Evolutionary conservation across 148 eudicot genomes (phyloP).

Genomic region (Cornus kousa): DNA sequence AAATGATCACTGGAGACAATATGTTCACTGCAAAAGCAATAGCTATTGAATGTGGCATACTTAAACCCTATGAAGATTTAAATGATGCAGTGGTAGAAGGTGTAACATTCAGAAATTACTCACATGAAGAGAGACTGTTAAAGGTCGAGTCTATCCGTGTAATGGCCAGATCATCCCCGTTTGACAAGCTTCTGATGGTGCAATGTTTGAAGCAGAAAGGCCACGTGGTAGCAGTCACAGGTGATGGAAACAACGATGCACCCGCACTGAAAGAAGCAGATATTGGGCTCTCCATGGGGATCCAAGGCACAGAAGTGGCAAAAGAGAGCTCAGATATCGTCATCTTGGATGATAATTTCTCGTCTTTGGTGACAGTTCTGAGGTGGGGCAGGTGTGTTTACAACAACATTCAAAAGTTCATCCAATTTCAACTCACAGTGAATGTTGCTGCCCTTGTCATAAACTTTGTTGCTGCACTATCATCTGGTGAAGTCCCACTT

Average conservation of each 20-base stretch:
- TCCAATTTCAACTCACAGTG: slow-evolving; percentile 46
- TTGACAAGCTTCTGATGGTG: slow-evolving; percentile 48
- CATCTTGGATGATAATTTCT: slow-evolving; percentile 44
- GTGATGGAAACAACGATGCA: slow-evolving; percentile 49
- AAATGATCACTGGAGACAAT: slow-evolving; percentile 49
- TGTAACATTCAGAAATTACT: slow-evolving; percentile 27
- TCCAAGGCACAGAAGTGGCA: slow-evolving; percentile 47
- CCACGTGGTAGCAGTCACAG: slow-evolving; percentile 51
- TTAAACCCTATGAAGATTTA: slow-evolving; percentile 23
- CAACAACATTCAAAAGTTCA: slow-evolving; percentile 40
- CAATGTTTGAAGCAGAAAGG: slow-evolving; percentile 39
- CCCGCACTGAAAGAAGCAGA: slow-evolving; percentile 49
- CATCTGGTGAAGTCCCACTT: slow-evolving; percentile 38
- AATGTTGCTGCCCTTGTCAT: slow-evolving; percentile 39
- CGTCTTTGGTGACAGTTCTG: slow-evolving; percentile 37
- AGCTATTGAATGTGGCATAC: slow-evolving; percentile 44
- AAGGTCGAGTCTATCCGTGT: slow-evolving; percentile 4
- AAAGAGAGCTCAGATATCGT: slow-evolving; percentile 50
- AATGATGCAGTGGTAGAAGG: slow-evolving; percentile 39
- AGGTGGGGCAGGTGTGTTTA: slow-evolving; percentile 42
- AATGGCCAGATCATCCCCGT: slow-evolving; percentile 50
- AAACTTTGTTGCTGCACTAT: slow-evolving; percentile 40
- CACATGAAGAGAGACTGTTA: slow-evolving; percentile 19
- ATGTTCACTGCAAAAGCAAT: slow-evolving; percentile 45
- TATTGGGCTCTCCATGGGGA: slow-evolving; percentile 48